Base-by-base conservation (phyloP, 2,329 filamentous ascomycete genomes). In the Ophioceras dolichostomum region DNA sequence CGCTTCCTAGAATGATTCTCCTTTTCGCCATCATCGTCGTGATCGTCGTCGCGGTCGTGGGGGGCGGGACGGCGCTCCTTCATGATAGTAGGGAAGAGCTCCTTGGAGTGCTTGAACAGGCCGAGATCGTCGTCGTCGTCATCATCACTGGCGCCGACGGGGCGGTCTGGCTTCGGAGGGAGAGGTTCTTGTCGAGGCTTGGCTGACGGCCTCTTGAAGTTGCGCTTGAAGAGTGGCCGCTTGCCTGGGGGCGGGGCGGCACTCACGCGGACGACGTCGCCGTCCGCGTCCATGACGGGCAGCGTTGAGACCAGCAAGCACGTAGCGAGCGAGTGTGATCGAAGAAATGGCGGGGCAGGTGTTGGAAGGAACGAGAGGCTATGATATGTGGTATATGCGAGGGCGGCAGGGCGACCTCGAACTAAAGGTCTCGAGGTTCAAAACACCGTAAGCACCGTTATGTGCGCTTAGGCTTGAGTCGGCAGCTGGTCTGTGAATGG, bases 21-120 rank as follows among this genome's bases (percentile, higher is more conserved):
- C 32, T 37, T 12, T 39, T 36, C 6, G 32, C 32, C 13, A 12
- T 39, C 24, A 16, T 36, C 24, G 28, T 45, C 32, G 21, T 45
- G n/a, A n/a, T n/a, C n/a, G n/a, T 26, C 12, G 22, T 26, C 22
- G 22, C 22, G 8, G 22, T 7, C 12, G 7, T 26, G 7, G 22
- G 22, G 12, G 22, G 22, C 12, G 22, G 22, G 8, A 8, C 12
- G 22, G 8, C 12, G 35, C 21, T 57, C 56, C 24, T 51, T 43
- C 3, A 51, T 1, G 10, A 39, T 36, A 5, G 31, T 34, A 5
- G 62, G 58, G 36, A 66, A 68, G 49, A 71, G 69, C 40, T 65
- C 59, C 42, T 64, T 65, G 10, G 65, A 59, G 5, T 67, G 65
- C 30, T 62, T 60, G 43, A 76, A 76, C 5, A 75, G 54, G 2